Evolutionary conservation across 441 rosid genomes (phyloP).

Genomic region (Gossypium aridum): DNA sequence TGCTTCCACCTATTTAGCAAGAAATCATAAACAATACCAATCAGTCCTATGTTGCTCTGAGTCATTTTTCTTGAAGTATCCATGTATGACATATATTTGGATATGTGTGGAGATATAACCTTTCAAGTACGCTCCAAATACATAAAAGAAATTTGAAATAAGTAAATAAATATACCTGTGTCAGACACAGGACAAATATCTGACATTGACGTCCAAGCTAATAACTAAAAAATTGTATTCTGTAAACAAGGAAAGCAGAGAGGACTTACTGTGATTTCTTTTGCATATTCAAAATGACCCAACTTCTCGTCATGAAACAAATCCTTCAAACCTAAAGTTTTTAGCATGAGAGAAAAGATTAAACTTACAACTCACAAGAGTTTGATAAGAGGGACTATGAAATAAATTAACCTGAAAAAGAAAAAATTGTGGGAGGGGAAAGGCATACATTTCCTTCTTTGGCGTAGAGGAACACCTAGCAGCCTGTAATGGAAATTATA

Average conservation of each 20-base stretch:
- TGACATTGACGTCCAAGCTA: neutral
- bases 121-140: neutral
- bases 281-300: slow-evolving; percentile 64
- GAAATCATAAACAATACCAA: slow-evolving; percentile 14
- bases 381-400: neutral
- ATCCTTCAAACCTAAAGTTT: slow-evolving; percentile 49
- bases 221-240: neutral
- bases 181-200: neutral
- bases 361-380: slow-evolving; percentile 3
- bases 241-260: neutral
- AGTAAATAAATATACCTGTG: neutral
- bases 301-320: slow-evolving; percentile 51
- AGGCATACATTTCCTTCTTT: slow-evolving; percentile 53
- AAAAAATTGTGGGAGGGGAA: neutral
- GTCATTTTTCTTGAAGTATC: neutral
- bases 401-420: neutral
- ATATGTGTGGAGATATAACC: neutral
- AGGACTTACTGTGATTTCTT: slow-evolving; percentile 58
- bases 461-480: slow-evolving; percentile 56
- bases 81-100: neutral
- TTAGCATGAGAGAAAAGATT: neutral
- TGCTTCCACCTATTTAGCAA: slow-evolving; percentile 48
- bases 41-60: neutral
- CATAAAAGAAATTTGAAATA: neutral
- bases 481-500: slow-evolving; percentile 45